Evolutionary conservation across 1,284 basidiomycete genomes (phyloP).

Genomic region (Ceraceosorus bombacis): DNA sequence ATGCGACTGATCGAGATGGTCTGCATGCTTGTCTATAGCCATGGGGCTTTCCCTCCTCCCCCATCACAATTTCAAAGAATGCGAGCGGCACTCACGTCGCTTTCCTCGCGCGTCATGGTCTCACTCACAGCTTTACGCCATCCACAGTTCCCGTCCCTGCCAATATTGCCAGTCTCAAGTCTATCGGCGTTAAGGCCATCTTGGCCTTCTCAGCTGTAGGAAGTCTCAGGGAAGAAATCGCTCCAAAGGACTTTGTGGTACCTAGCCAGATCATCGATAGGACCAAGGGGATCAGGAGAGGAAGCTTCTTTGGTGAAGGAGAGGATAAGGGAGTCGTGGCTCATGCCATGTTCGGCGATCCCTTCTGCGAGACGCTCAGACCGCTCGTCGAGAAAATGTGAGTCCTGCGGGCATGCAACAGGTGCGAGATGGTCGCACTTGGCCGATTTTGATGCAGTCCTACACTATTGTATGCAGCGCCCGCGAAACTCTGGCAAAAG

Average conservation of each 20-base stretch:
- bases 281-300: constrained; percentile 79
- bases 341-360: constrained; percentile 86
- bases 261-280: constrained; percentile 92
- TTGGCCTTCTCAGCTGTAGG: constrained; percentile 94
- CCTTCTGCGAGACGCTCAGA: constrained; percentile 37
- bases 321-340: constrained; percentile 64
- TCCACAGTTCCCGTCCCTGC: constrained; percentile 62
- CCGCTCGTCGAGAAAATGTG: constrained; percentile 31
- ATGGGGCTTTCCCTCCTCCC: constrained; percentile 86
- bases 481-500: constrained; percentile 17
- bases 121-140: constrained; percentile 57
- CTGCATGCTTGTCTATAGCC: constrained; percentile 55
- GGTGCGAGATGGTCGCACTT: not conserved
- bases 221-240: constrained; percentile 85
- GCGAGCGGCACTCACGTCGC: constrained; percentile 70
- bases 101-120: constrained; percentile 84
- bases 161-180: constrained; percentile 92
- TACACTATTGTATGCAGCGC: constrained; percentile 11
- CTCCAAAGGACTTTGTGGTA: constrained; percentile 67
- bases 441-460: not conserved
- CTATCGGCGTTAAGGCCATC: constrained; percentile 77
- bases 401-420: not conserved
- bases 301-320: constrained; percentile 74
- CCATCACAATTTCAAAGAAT: constrained; percentile 76
- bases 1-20: not conserved